Evolutionary conservation across 1,139 yeast genomes (phyloP).

Genomic region (Suhomyces terraborum): DNA sequence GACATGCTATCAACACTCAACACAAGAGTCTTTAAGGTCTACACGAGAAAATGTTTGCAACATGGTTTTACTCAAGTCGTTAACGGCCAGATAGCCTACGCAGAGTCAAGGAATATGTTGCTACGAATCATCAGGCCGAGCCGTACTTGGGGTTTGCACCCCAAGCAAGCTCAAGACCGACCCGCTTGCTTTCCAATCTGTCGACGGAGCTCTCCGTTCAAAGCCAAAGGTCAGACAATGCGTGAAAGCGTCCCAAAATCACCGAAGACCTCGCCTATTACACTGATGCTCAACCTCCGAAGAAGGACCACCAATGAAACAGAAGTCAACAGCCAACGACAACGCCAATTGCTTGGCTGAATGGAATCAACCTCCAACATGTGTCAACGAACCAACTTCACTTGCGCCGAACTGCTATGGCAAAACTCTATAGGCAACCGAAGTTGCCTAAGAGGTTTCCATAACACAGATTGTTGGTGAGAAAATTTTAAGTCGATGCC

Average conservation of each 20-base stretch:
- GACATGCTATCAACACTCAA: no score
- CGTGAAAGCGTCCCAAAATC: conserved; percentile 20
- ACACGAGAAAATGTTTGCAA: conserved; percentile 61
- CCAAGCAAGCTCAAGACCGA: conserved; percentile 67
- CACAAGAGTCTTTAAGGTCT: no score
- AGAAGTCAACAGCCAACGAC: conserved; percentile 29
- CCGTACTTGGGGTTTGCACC: conserved; percentile 36
- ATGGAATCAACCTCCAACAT: conserved; percentile 19
- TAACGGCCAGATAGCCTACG: conserved; percentile 76
- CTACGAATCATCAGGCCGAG: conserved; percentile 57
- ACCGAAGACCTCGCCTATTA: conserved; percentile 26
- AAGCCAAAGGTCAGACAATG: conserved; percentile 30
- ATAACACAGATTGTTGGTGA: conserved; percentile 53
- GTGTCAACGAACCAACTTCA: conserved; percentile 51
- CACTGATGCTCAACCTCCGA: conserved; percentile 56
- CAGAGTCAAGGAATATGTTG: conserved; percentile 94
- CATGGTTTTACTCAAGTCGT: conserved; percentile 93
- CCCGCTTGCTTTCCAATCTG: conserved; percentile 68
- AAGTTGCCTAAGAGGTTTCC: conserved; percentile 43
- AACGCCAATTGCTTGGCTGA: conserved; percentile 26
- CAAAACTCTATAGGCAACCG: conserved; percentile 43
- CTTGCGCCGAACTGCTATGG: conserved; percentile 72
- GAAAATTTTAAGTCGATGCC: conserved; percentile 12
- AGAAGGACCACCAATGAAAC: conserved; percentile 46
- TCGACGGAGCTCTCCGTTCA: conserved; percentile 88